Percentiles rank a stretch among this genome's conserved stretches.
These are phyloP conservation scores for Nematodospora valgi DNA, from an alignment of 805 yeast genomes.

Conservation along the genomic window DNA sequence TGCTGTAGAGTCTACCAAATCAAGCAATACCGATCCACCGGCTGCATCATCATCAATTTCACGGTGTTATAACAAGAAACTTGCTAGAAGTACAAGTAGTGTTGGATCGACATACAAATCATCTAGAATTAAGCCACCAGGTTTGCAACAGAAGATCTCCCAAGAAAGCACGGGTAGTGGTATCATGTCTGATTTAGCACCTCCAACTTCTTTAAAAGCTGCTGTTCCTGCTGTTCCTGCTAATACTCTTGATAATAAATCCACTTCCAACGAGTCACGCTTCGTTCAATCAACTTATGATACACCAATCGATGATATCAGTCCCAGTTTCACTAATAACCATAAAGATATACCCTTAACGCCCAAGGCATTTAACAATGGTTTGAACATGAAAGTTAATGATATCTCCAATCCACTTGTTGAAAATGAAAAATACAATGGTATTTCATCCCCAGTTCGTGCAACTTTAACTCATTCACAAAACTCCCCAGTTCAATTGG, in stretches of 20 bases:
- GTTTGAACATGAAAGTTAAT: constrained; percentile 7
- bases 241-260: not conserved
- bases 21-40: not conserved
- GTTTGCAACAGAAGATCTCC: not conserved
- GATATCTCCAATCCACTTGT: constrained; percentile 4
- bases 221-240: not conserved
- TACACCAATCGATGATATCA: too few species aligned
- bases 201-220: not conserved
- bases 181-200: too few species aligned
- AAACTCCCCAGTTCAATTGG: constrained; percentile 5
- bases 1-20: not conserved
- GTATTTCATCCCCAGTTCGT: constrained; percentile 15
- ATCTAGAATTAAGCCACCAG: constrained; percentile 9
- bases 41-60: constrained; percentile 3
- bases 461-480: constrained; percentile 2
- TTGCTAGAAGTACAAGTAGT: constrained; percentile 9
- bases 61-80: not conserved
- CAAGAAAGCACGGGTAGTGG: too few species aligned
- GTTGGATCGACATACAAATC: constrained; percentile 9
- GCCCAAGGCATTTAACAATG: constrained; percentile 19
- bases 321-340: too few species aligned
- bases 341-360: constrained; percentile 8
- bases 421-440: constrained; percentile 8
- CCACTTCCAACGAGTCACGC: too few species aligned
- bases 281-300: not conserved